Evolutionary conservation across 495 filamentous ascomycete genomes (phyloP).

Genomic region (Echria macrotheca): DNA sequence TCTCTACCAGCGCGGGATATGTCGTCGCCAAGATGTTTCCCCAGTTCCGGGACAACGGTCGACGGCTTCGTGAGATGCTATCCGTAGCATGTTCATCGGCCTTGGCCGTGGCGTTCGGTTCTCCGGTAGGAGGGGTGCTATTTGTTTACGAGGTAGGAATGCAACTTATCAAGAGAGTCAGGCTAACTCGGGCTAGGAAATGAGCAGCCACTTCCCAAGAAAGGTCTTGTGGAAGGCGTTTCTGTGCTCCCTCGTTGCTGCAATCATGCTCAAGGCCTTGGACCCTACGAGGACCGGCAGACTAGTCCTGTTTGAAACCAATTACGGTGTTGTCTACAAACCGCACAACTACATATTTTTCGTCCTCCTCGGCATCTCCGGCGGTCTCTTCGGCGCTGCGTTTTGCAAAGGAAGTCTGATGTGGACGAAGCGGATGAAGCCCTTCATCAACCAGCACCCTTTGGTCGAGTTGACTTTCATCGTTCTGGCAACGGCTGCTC

Average conservation of each 20-base stretch:
- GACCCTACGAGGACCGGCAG: conserved; percentile 55
- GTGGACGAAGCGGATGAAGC: conserved; percentile 48
- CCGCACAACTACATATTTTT: conserved; percentile 52
- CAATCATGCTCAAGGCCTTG: conserved; percentile 49
- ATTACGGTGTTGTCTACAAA: conserved; percentile 49
- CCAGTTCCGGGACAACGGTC: conserved; percentile 48
- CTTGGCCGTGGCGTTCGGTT: conserved; percentile 54
- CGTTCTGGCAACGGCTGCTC: conserved; percentile 45
- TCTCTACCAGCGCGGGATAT: conserved; percentile 52
- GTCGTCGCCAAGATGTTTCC: conserved; percentile 47
- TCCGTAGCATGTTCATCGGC: conserved; percentile 51
- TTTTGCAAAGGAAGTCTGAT: conserved; percentile 53
- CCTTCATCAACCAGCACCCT: conserved; percentile 47
- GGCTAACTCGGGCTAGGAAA: conserved; percentile 32
- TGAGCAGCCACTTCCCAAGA: conserved; percentile 50
- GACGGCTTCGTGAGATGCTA: conserved; percentile 51
- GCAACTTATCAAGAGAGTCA: background rate
- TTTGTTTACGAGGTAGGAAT: conserved; percentile 45
- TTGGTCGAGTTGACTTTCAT: conserved; percentile 51
- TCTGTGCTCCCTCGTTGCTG: conserved; percentile 50
- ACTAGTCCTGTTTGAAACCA: conserved; percentile 54
- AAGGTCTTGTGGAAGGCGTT: conserved; percentile 52
- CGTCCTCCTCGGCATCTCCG: conserved; percentile 48
- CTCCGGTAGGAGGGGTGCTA: conserved; percentile 54
- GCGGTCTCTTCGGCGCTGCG: conserved; percentile 50